Percentiles rank a stretch among this genome's conserved stretches.
Conservation (phyloP, 352 stramenopile genomes). For the Aphanomyces stellatus region DNA sequence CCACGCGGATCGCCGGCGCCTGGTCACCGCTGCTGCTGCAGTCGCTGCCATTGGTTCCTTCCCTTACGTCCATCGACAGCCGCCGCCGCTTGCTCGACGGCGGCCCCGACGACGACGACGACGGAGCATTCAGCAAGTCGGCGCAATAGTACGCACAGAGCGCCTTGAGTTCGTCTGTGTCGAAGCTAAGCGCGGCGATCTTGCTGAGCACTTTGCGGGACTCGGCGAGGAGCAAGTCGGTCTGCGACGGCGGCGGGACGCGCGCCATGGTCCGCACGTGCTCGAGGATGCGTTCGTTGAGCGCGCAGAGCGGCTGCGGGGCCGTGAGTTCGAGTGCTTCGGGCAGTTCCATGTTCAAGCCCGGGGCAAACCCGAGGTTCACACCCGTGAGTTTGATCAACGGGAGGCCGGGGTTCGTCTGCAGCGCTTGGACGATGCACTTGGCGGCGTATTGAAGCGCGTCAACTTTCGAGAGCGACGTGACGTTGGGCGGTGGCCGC, state of each 20-base stretch:
- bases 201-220: slow-evolving; percentile 18
- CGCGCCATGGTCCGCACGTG: background rate
- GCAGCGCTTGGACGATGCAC: slow-evolving; percentile 63
- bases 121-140: background rate
- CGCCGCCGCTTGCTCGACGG: slow-evolving; percentile 1
- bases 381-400: slow-evolving; percentile 75
- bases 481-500: slow-evolving; percentile 48
- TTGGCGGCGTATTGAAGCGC: slow-evolving; percentile 66
- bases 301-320: slow-evolving; percentile 4
- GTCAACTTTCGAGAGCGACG: slow-evolving; percentile 49
- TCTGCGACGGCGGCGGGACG: background rate
- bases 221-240: background rate
- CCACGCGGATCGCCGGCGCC: background rate
- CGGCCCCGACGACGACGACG: background rate
- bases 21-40: background rate
- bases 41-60: background rate
- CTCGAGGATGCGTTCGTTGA: slow-evolving; percentile 15
- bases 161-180: slow-evolving; percentile 16
- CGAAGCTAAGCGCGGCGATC: slow-evolving; percentile 10
- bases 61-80: slow-evolving; percentile 9
- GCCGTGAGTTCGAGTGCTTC: slow-evolving; percentile 9
- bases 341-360: slow-evolving; percentile 1
- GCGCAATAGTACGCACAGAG: slow-evolving; percentile 20
- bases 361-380: slow-evolving; percentile 30
- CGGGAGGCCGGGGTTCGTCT: slow-evolving; percentile 50